These are phyloP conservation scores for Ophiocytium majus DNA, from an alignment of 352 stramenopile genomes.

Conservation along the genomic window DNA sequence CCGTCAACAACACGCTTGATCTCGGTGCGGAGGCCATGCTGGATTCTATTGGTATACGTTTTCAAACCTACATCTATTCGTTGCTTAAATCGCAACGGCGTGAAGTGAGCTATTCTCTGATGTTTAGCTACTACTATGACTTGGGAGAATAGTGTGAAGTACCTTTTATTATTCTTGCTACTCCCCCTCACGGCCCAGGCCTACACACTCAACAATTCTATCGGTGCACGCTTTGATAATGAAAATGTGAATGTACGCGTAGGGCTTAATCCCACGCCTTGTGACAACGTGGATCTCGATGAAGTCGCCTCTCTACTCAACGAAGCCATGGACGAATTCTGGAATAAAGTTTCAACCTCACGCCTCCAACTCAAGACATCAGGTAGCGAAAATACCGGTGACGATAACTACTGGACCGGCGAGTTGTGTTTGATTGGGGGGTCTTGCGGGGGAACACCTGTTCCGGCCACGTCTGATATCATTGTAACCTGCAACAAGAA, in stretches of 20 bases:
- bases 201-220: not conserved
- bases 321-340: not conserved
- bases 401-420: not conserved
- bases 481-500: not conserved
- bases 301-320: not conserved
- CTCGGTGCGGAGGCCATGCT: not conserved
- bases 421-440: too few species aligned
- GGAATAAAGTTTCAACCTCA: constrained; percentile 7
- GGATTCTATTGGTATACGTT: too few species aligned
- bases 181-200: not conserved
- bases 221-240: not conserved
- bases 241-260: not conserved
- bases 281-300: not conserved
- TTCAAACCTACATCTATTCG: constrained; percentile 6
- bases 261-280: not conserved
- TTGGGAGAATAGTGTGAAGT: not conserved
- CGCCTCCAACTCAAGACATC: not conserved
- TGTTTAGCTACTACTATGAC: not conserved
- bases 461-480: not conserved
- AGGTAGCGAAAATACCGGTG: not conserved
- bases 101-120: not conserved
- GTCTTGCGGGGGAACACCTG: too few species aligned
- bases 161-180: not conserved
- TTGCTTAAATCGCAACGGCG: not conserved
- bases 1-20: constrained; percentile 4